Evolutionary conservation across 805 yeast genomes (phyloP), one percentile per base, ranked within the genome.

Genomic region (Lipomyces yamanashiensis): DNA sequence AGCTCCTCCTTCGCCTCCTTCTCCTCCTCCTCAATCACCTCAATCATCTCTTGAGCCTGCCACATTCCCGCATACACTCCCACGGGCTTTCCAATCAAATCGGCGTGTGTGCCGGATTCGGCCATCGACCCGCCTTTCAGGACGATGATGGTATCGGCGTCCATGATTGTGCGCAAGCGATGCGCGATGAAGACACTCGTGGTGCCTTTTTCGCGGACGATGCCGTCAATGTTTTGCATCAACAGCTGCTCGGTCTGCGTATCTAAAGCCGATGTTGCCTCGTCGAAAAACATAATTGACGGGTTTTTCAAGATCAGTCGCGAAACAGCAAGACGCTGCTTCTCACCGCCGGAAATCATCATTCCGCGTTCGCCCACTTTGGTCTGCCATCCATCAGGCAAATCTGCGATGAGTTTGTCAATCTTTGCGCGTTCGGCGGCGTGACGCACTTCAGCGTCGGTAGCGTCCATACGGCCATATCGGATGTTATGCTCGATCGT

Each of bases 311-410:
- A 77, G 50, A 95, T 76, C n/a, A 95, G 84, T 67, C 99, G 82
- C 0, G 98, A 95, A 68, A 95, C 91, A 0, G 99, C 98, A 49
- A 95, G 80, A 67, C 99, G 80, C 77, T 95, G 99, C 74, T 95
- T 92, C 75, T 95, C 99, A 65, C 99, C 99, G n/a, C 99, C 99
- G 33, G 97, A 91, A 53, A 95, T 92, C 99, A 95, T 95, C 83
- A 95, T 82, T n/a, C 99, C 99, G 4, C 82, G 81, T 75, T 95
- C 99, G 54, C 99, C 99, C 17, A 95, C 99, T 62, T 90, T 80
- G 0, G 98, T 95, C 36, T 88, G 80, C 47, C 84, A 79, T 0
- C 98, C 97, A 13, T 89, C 89, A 0, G 99, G 98, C 53, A 95
- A 76, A 50, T 87, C 89, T 6, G 75, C 70, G 15, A 93, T 81